phyloP scores from a whole-genome alignment of 805 yeast genomes.

The baker's yeast (Saccharomyces cerevisiae) region DNA sequence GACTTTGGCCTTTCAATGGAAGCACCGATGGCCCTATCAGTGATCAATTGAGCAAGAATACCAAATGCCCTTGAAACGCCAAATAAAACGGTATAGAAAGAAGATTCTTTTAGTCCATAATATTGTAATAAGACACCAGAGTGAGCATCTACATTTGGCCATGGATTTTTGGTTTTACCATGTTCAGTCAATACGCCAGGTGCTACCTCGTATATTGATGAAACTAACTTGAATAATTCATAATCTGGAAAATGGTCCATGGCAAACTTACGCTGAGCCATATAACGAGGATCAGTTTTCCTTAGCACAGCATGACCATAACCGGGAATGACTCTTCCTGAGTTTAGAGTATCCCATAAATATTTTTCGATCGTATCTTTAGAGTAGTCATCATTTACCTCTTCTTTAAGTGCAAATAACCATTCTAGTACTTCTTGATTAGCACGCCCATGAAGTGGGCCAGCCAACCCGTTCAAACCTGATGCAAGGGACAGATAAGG shows the following conservation, averaged over 20 bases:
- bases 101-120: conserved; percentile 75
- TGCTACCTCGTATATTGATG: conserved; percentile 72
- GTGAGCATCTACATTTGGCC: conserved; percentile 88
- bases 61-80: conserved; percentile 86
- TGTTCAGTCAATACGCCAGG: conserved; percentile 73
- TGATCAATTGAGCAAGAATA: conserved; percentile 76
- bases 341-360: conserved; percentile 69
- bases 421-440: conserved; percentile 82
- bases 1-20: conserved; percentile 88
- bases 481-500: conserved; percentile 75
- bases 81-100: conserved; percentile 78
- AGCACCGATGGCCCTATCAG: conserved; percentile 73
- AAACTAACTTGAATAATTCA: conserved; percentile 69
- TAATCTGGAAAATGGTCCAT: conserved; percentile 67
- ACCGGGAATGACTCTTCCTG: conserved; percentile 84
- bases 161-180: conserved; percentile 88
- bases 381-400: conserved; percentile 56
- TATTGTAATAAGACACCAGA: conserved; percentile 79
- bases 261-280: conserved; percentile 80
- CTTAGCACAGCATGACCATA: conserved; percentile 84
- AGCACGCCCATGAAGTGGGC: conserved; percentile 84
- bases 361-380: conserved; percentile 63
- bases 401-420: conserved; percentile 57
- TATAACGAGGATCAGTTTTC: conserved; percentile 84
- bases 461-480: conserved; percentile 78